phyloP scores from a whole-genome alignment of 148 eudicot genomes.

The Pharnaceum exiguum region DNA sequence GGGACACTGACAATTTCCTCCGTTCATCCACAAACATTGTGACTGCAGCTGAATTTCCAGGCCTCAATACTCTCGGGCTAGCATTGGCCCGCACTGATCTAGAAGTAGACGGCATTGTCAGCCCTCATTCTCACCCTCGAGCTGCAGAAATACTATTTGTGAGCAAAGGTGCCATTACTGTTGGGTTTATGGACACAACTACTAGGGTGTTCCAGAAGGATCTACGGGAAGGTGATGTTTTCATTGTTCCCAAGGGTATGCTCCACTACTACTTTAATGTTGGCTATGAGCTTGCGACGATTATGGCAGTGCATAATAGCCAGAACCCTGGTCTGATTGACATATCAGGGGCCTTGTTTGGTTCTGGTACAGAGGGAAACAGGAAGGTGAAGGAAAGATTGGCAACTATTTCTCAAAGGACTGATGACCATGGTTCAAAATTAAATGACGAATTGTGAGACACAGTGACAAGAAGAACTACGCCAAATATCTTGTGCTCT shows the following conservation, averaged over 20 bases:
- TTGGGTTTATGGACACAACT: slow-evolving; percentile 62
- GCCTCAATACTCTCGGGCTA: slow-evolving; percentile 81
- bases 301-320: slow-evolving; percentile 62
- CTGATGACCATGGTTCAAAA: slow-evolving; percentile 2
- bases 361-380: slow-evolving; percentile 27
- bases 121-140: slow-evolving; percentile 84
- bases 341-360: slow-evolving; percentile 42
- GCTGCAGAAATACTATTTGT: slow-evolving; percentile 75
- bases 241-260: slow-evolving; percentile 75
- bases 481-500: no score
- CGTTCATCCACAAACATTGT: slow-evolving; percentile 43
- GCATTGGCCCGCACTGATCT: slow-evolving; percentile 71
- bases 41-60: slow-evolving; percentile 59
- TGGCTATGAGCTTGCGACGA: slow-evolving; percentile 56
- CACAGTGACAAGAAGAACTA: neutral
- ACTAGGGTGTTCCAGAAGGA: slow-evolving; percentile 49
- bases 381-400: slow-evolving; percentile 27
- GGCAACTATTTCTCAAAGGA: slow-evolving; percentile 6
- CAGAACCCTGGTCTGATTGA: slow-evolving; percentile 80
- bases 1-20: slow-evolving; percentile 49
- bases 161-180: slow-evolving; percentile 49
- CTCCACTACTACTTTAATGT: slow-evolving; percentile 63
- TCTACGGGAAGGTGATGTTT: slow-evolving; percentile 72
- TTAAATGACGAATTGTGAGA: slow-evolving; percentile 19
- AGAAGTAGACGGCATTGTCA: slow-evolving; percentile 58